phyloP scores from a whole-genome alignment of 164 flowering plant genomes.

The Magnolia kwangsiensis region DNA sequence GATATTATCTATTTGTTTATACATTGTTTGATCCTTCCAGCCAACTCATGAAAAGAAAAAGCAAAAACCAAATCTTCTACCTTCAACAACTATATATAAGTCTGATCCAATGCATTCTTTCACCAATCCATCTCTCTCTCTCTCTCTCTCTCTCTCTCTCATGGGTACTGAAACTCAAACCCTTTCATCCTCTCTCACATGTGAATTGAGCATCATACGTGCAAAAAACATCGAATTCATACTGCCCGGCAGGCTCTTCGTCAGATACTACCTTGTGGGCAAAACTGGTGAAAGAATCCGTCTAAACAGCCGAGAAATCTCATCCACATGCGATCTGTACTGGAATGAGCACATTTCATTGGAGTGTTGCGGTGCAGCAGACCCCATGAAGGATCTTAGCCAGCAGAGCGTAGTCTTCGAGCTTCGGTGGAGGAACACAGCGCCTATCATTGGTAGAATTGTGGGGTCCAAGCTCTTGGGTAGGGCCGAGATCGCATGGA shows the following conservation, averaged over 20 bases:
- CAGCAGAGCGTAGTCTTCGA: slow-evolving; percentile 52
- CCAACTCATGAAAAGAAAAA: background rate
- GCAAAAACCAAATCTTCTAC: background rate
- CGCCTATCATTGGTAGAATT: slow-evolving; percentile 28
- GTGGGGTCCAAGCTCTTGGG: slow-evolving; percentile 45
- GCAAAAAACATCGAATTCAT: slow-evolving; percentile 49
- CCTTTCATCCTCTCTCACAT: slow-evolving; percentile 17
- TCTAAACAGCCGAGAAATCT: slow-evolving; percentile 43
- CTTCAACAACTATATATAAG: background rate
- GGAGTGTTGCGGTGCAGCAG: slow-evolving; percentile 40
- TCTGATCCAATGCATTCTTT: background rate
- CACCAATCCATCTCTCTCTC: background rate
- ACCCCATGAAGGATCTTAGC: slow-evolving; percentile 32
- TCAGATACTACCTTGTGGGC: slow-evolving; percentile 53
- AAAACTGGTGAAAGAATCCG: slow-evolving; percentile 38
- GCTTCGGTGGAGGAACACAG: slow-evolving; percentile 45
- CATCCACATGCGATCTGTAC: slow-evolving; percentile 22
- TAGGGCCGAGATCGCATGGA: slow-evolving; percentile 57
- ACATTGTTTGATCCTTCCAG: background rate
- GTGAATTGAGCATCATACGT: slow-evolving; percentile 45
- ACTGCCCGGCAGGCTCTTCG: slow-evolving; percentile 30
- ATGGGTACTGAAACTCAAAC: background rate
- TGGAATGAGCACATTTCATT: slow-evolving; percentile 54
- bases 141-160: background rate
- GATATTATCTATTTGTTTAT: background rate